Evolutionary conservation across 2,329 filamentous ascomycete species (phyloP).

Genomic region (Botryotinia narcissicola): DNA sequence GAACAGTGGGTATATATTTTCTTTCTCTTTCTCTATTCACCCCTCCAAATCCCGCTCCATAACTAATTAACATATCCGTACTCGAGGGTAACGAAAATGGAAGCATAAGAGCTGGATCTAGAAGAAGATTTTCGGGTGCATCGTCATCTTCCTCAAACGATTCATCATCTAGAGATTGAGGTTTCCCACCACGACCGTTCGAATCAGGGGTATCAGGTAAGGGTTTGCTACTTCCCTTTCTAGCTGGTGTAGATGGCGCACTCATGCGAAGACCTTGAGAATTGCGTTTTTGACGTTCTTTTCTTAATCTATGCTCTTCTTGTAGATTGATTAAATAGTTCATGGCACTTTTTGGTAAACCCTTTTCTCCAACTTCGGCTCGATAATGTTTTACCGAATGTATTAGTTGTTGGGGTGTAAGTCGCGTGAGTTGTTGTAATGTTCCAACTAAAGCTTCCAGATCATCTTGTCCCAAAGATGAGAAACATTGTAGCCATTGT

Average conservation of each 20-base stretch:
- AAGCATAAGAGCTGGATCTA: conserved; percentile 88
- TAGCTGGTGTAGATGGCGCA: conserved; percentile 41
- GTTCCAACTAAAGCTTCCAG: conserved; percentile 85
- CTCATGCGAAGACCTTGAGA: conserved; percentile 45
- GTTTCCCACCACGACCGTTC: conserved; percentile 40
- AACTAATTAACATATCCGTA: conserved; percentile 95
- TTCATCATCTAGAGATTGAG: conserved; percentile 30
- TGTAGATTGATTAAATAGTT: conserved; percentile 82
- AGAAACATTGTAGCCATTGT: conserved; percentile 98
- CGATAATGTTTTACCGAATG: conserved; percentile 92
- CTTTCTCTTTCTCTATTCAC: conserved; percentile 86
- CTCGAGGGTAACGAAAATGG: conserved; percentile 94
- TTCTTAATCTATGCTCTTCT: conserved; percentile 64
- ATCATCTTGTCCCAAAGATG: conserved; percentile 81
- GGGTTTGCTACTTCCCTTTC: conserved; percentile 44
- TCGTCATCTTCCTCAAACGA: conserved; percentile 58
- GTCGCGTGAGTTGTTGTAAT: conserved; percentile 78
- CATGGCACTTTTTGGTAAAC: conserved; percentile 80
- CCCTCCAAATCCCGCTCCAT: conserved; percentile 91
- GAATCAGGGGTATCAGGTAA: conserved; percentile 44
- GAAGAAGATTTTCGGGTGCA: conserved; percentile 69
- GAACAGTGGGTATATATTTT: conserved; percentile 94
- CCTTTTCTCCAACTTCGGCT: conserved; percentile 92
- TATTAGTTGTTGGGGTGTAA: conserved; percentile 85
- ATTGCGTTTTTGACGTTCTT: conserved; percentile 50